Conservation (phyloP, 176 grass and related monocot species). For the maize (Zea mays) region DNA sequence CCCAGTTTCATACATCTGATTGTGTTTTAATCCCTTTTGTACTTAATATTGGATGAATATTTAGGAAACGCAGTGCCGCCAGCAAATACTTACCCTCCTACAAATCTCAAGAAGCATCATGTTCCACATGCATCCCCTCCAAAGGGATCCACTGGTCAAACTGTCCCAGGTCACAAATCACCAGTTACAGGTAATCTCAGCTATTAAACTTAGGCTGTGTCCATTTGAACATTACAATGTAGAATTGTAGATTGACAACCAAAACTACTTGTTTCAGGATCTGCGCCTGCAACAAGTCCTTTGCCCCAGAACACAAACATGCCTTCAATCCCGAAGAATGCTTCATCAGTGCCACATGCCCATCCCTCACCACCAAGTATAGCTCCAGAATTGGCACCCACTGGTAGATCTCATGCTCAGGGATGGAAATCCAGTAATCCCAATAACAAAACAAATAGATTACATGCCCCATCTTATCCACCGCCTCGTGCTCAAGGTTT, state of each 20-base stretch:
- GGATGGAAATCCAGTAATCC: slow-evolving; percentile 36
- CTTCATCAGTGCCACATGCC: slow-evolving; percentile 43
- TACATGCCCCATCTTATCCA: slow-evolving; percentile 48
- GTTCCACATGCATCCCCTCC: slow-evolving; percentile 57
- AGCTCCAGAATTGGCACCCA: slow-evolving; percentile 51
- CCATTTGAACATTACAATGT: slow-evolving; percentile 14
- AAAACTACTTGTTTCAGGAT: slow-evolving; percentile 46
- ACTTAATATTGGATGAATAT: slow-evolving; percentile 33
- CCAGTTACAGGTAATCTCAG: slow-evolving; percentile 52
- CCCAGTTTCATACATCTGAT: slow-evolving; percentile 1
- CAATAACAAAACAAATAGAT: slow-evolving; percentile 36
- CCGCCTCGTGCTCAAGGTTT: slow-evolving; percentile 60
- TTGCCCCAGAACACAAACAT: slow-evolving; percentile 52
- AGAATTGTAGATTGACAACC: slow-evolving; percentile 30
- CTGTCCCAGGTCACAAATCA: slow-evolving; percentile 43
- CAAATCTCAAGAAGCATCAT: slow-evolving; percentile 31
- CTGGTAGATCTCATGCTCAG: slow-evolving; percentile 40
- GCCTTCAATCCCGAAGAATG: slow-evolving; percentile 53
- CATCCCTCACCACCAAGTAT: slow-evolving; percentile 39
- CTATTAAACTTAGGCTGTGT: neutral
- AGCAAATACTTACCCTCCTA: slow-evolving; percentile 40
- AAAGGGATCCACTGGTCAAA: slow-evolving; percentile 37
- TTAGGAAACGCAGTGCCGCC: slow-evolving; percentile 49
- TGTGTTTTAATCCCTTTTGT: neutral
- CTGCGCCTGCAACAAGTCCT: slow-evolving; percentile 61